Conservation (phyloP, 805 yeast genomes). For the Kluyveromyces lactis region DNA sequence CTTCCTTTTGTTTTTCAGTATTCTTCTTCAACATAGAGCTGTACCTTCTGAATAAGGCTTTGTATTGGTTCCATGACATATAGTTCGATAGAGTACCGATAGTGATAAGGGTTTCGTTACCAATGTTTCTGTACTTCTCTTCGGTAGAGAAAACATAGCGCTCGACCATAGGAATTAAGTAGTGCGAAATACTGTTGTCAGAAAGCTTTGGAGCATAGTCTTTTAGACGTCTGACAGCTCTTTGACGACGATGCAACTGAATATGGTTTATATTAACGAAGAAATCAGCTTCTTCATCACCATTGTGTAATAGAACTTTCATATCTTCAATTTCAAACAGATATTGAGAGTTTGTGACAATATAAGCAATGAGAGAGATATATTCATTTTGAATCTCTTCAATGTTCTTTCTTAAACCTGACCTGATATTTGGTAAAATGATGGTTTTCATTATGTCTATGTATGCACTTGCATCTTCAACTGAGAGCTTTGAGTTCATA, state of each 20-base stretch:
- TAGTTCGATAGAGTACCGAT: constrained; percentile 50
- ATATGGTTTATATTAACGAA: constrained; percentile 72
- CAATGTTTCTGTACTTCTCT: constrained; percentile 51
- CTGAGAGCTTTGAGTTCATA: constrained; percentile 26
- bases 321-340: constrained; percentile 52
- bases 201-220: constrained; percentile 40
- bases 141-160: constrained; percentile 55
- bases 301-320: constrained; percentile 51
- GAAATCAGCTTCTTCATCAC: constrained; percentile 79
- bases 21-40: constrained; percentile 41
- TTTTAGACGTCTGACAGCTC: constrained; percentile 64
- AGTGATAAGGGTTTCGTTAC: constrained; percentile 57
- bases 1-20: constrained; percentile 44
- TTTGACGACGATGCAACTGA: constrained; percentile 77
- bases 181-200: constrained; percentile 61
- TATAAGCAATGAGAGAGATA: constrained; percentile 54
- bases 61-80: constrained; percentile 72
- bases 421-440: constrained; percentile 55
- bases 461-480: constrained; percentile 22
- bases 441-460: constrained; percentile 38
- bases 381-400: constrained; percentile 69
- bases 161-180: constrained; percentile 78
- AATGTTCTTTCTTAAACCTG: constrained; percentile 52
- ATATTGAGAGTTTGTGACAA: constrained; percentile 41
- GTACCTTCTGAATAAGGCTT: constrained; percentile 66